Base-by-base conservation (phyloP, 2,329 filamentous ascomycete species). In the Zymoseptoria tritici region DNA sequence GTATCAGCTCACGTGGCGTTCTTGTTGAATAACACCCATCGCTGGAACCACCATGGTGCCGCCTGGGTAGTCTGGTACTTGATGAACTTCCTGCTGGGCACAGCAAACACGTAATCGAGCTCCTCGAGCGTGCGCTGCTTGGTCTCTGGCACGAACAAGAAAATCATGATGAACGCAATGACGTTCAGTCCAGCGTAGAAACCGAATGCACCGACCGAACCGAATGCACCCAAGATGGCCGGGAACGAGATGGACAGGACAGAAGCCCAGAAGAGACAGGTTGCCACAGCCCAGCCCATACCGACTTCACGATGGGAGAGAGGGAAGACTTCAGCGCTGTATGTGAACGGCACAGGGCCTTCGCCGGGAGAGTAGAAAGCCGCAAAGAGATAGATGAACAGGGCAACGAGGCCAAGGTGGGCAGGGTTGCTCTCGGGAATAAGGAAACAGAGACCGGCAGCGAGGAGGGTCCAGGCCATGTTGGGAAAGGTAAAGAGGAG, bases 251-350 rank as follows among this genome's bases (percentile, higher is more conserved):
- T 75, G 1, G 78, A 79, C 9, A 82, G 71, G 1, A 82, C 75
- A 3, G 77, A 74, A 2, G 79, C 79, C 77, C 77, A 83, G 64
- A 78, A 82, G 62, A 87, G 76, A 62, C 84, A 87, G 0, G 84
- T 88, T 1, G 86, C 84, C 8, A 89, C 86, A 7, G 85, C 83
- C 73, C 82, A 88, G 0, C 81, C 81, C 87, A 90, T 89, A 59
- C 87, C 87, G 22, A 89, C 80, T 69, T 89, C 87, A 67, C 87
- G 81, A 70, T 89, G 86, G 1, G 84, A 86, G 0, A 89, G 79
- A 0, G 87, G 86, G 70, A 86, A 89, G 1, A 88, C 84, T 71
- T 89, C 87, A 50, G 86, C 85, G 4, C 80, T 82, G 73, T 89
- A 89, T 0, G 84, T 83, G 68, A 86, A 89, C 0, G 86, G 85